Base-by-base conservation (phyloP, 805 yeast species). In the Metschnikowia baotianmanensis region DNA sequence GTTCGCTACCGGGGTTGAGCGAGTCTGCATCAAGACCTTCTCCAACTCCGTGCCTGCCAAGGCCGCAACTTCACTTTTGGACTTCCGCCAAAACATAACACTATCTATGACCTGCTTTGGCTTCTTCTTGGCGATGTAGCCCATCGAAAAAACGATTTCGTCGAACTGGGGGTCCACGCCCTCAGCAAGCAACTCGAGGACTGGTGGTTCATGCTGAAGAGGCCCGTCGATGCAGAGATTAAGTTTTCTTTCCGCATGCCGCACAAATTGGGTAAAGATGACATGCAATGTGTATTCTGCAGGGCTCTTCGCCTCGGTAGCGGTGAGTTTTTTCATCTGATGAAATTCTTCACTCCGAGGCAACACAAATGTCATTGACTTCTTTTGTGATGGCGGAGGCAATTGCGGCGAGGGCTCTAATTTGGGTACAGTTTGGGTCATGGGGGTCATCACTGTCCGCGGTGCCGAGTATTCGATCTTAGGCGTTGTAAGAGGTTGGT, bases 71-170 rank as follows among this genome's bases (percentile, higher is more conserved):
- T 91, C 98, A 11, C 95, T 82, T 61, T 93, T 93, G 2, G 91
- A 80, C 59, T 91, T 87, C 45, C 98, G 76, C 99, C 99, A 93
- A 58, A 86, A 90, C 98, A 93, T 90, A 45, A 93, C 96, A 6
- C 96, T 88, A 61, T 93, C 99, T 24, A 95, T 89, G 1, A 93
- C 96, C 0, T 96, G 96, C 56, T 88, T 90, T 0, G 98, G 97
- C 50, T 88, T 86, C 19, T 83, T 74, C 42, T 88, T 75, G 1
- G 99, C 95, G 27, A 93, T 86, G 58, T 86, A 86, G 7, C 99
- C 99, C 40, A 93, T 66, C 0, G 96, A 85, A 12, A 80, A 79
- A 16, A 95, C 78, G 38, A 89, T 86, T 53, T 85, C 79, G 62
- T 93, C 99, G 58, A 93, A 91, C 16, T 76, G 78, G 0, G 85